Conservation (phyloP, 352 stramenopile genomes). For the Phytophthora syringae region DNA sequence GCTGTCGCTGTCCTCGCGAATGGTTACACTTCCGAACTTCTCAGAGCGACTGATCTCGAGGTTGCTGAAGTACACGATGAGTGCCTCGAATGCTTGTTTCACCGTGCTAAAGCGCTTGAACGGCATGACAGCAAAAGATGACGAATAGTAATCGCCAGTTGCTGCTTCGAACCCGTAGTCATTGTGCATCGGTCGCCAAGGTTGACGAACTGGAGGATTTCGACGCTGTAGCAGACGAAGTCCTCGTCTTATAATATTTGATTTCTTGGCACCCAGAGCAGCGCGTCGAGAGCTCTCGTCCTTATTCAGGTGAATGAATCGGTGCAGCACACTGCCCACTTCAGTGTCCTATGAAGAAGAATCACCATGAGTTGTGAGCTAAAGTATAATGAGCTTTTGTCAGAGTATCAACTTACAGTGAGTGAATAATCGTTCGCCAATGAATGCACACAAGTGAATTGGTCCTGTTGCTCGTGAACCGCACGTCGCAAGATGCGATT, state of each 20-base stretch:
- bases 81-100: slow-evolving; percentile 38
- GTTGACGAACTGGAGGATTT: slow-evolving; percentile 38
- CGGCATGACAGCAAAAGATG: slow-evolving; percentile 39
- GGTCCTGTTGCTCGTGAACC: slow-evolving; percentile 28
- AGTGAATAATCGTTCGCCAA: slow-evolving; percentile 39
- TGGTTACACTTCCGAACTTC: slow-evolving; percentile 42
- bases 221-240: slow-evolving; percentile 40
- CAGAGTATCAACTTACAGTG: slow-evolving; percentile 21
- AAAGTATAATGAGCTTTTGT: neutral
- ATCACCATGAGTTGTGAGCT: neutral
- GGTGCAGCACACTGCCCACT: slow-evolving; percentile 29
- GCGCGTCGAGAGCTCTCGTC: slow-evolving; percentile 28
- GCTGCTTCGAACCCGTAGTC: slow-evolving; percentile 34
- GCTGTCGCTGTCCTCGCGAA: slow-evolving; percentile 44
- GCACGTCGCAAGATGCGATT: slow-evolving; percentile 21
- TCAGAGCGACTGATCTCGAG: slow-evolving; percentile 50
- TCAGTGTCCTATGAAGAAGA: slow-evolving; percentile 15
- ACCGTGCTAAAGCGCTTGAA: slow-evolving; percentile 41
- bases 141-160: slow-evolving; percentile 29
- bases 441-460: slow-evolving; percentile 38
- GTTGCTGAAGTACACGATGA: slow-evolving; percentile 36
- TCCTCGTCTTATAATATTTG: slow-evolving; percentile 38
- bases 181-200: slow-evolving; percentile 26
- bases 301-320: slow-evolving; percentile 45
- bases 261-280: slow-evolving; percentile 38